Conservation (phyloP, 129 eudicot genomes). For the Centrapalus pauciflorus region DNA sequence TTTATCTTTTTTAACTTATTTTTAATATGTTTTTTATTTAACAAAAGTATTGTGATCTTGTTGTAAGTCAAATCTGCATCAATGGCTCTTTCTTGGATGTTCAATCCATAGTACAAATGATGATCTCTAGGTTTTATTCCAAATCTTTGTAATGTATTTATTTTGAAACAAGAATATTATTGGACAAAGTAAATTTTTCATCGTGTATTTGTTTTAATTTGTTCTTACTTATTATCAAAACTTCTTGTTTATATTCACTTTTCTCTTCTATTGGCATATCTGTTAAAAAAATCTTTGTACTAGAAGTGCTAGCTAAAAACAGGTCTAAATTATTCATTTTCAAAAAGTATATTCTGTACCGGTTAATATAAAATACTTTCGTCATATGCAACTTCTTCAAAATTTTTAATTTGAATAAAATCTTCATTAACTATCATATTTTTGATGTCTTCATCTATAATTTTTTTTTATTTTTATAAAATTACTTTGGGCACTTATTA, state of each 20-base stretch:
- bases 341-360: too few relatives aligned
- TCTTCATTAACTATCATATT: too few relatives aligned
- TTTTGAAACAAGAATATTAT: not conserved
- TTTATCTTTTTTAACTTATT: not conserved
- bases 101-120: not conserved
- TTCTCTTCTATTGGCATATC: not conserved
- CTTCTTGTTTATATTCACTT: not conserved
- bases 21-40: not conserved
- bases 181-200: not conserved
- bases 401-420: too few relatives aligned
- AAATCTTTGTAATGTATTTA: not conserved
- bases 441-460: too few relatives aligned
- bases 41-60: not conserved
- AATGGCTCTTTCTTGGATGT: not conserved
- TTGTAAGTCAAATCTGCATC: not conserved
- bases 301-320: not conserved
- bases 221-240: too few relatives aligned
- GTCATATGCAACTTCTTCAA: too few relatives aligned
- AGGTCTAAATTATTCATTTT: too few relatives aligned
- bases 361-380: too few relatives aligned
- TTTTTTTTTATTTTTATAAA: not conserved
- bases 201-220: too few relatives aligned
- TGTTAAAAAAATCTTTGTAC: not conserved
- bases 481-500: not conserved
- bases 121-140: not conserved